Base-by-base conservation (phyloP, 768 basidiomycete species). In the Dioszegia crocea region DNA sequence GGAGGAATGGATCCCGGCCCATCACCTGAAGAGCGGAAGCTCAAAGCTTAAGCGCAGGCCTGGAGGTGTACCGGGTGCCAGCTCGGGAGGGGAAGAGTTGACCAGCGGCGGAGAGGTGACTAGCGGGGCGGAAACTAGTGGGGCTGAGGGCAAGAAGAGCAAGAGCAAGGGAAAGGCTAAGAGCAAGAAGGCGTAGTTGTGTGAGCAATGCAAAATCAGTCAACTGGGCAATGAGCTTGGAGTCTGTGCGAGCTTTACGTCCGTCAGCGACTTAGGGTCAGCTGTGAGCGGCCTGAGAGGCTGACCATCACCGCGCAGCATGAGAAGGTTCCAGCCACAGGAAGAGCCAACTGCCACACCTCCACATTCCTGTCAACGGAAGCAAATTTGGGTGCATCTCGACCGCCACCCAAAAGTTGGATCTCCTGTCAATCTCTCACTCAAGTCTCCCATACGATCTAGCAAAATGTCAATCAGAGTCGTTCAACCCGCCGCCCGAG, bases 1-100 rank as follows among this genome's bases (percentile, higher is more conserved):
- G 52, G 76, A 77, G 61, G 76, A 77, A 39, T 80, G 77, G 77
- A 77, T 80, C 56, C 78, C 78, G 9, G 73, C 64, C 19, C 69
- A 72, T 19, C 76, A 76, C 53, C 39, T 76, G 36, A 76, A 67
- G 57, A 65, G 54, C 43, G 59, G 58, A 45, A 24, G 44, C 29
- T 57, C 52, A 38, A 71, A 69, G 56, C 39, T 63, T 30, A 65
- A 65, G 55, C 67, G 66, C 54, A 56, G 59, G 3, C 64, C 57
- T 26, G 56, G 59, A 1, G 65, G 58, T 21, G 56, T 40, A 19
- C 66, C 62, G 8, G 65, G 44, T 5, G 61, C 62, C 27, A 56
- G 59, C 12, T 67, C 57, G 14, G 68, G 62, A 2, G 70, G 62
- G 41, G 70, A 66, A 48, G 71, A 68, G 12, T 39, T 68, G 36